Evolutionary conservation across 768 basidiomycete species (phyloP), one percentile per base, ranked within the genome.

Genomic region (Boletus rex-veris): DNA sequence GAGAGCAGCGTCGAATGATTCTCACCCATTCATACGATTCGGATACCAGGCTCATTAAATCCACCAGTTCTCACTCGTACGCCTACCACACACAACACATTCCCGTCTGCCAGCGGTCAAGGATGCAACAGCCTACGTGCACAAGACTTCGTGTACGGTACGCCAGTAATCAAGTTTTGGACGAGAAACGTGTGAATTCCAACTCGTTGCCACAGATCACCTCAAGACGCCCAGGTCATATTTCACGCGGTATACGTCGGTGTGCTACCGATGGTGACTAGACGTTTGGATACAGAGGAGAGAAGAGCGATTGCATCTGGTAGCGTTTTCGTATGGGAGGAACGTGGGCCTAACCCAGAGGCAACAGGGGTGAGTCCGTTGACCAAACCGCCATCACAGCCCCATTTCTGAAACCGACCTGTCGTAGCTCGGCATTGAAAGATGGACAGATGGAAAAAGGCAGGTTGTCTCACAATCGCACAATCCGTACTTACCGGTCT

Each of bases 251-350:
- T 90, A 28, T 71, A 75, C 8, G 73, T 79, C 8, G 70, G 75
- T 10, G 65, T 80, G 1, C 75, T 88, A 15, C 83, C 82, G 30
- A 87, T 89, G 74, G 81, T 90, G 46, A 73, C 81, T 24, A 80
- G 86, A 52, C 82, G 89, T 38, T 76, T 92, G 48, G 86, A 88
- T 71, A 81, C 84, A 15, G 88, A 88, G 48, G 89, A 91, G 66
- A 77, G 88, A 37, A 78, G 88, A 11, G 73, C 76, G 38, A 88
- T 91, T 46, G 59, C 73, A n/a, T 80, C 88, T 1, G 89, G 90
- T 14, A 82, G 80, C 53, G 83, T 91, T 33, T 92, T 82, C 58
- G 88, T 92, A 37, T 92, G 90, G 89, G 88, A 91, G 65, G 90
- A 92, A 67, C 77, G 89, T 52, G 83, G 84, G 6, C 77, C 85